Evolutionary conservation across 2,329 filamentous ascomycete genomes (phyloP), one percentile per base, ranked within the genome.

Genomic region (Aspergillus ochraceoroseus): DNA sequence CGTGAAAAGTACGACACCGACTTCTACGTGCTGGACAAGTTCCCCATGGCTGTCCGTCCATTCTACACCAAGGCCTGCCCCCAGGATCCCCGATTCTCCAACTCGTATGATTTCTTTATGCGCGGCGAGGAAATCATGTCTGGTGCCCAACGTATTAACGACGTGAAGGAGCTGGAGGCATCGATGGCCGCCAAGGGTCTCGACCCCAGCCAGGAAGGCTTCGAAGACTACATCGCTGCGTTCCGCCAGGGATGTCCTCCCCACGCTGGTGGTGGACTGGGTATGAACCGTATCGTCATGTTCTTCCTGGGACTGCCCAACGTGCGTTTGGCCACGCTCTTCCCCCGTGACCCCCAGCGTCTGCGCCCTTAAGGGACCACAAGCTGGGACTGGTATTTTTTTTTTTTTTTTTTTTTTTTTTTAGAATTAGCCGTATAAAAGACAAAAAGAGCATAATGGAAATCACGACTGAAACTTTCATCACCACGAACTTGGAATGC

Each of bases 11-110:
- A 84, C 75, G 79, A 84, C 62, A 92, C 88, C 45, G 92, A 98
- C 70, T 96, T 96, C 71, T 96, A 95, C 71, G 83, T 94, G 14
- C 77, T 98, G 48, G 90, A 96, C 73, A 92, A 96, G 69, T 98
- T 95, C 75, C 92, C 92, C 30, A 81, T 92, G 65, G 73, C 75
- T 25, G 86, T 92, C 13, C 80, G 92, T 19, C 90, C 90, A 4
- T 95, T 95, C 68, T 96, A 95, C 68, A 88, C 90, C 47, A 87
- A 90, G 71, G 80, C 85, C 38, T 85, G 85, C 58, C 77, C 79
- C 2, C 70, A 76, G 29, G 77, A 85, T 55, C 73, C 77, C 40
- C 72, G 73, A 23, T 76, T 87, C 49, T 86, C 74, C 29, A 81
- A 82, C 67, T 78, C 74, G 3, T 83, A 81, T 63, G 79, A 83